A percentile compares a stretch with the other conserved stretches of the same genome.
Conservation (phyloP, 2,329 filamentous ascomycete species). For the Cadophora luteo-olivacea region DNA sequence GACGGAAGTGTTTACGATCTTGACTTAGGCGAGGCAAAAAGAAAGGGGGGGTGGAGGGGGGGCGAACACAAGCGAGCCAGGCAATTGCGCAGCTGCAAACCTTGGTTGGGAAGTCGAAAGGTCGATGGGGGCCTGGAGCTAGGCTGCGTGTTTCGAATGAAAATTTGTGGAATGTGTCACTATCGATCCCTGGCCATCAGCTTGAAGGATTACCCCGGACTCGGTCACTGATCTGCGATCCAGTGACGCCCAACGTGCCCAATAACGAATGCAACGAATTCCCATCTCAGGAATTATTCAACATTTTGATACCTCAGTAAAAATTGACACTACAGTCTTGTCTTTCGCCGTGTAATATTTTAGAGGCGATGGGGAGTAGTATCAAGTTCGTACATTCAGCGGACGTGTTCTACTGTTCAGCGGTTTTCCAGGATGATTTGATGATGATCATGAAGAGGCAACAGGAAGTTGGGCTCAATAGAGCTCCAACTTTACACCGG, state of each 20-base stretch:
- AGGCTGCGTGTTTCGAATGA: neutral
- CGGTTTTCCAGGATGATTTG: too few relatives aligned
- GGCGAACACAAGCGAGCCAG: too few relatives aligned
- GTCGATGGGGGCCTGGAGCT: neutral
- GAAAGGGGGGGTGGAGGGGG: too few relatives aligned
- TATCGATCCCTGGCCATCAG: neutral
- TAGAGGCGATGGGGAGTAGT: too few relatives aligned
- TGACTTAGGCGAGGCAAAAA: too few relatives aligned
- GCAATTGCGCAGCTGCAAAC: too few relatives aligned
- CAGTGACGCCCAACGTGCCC: slow-evolving; percentile 6
- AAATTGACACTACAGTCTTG: too few relatives aligned
- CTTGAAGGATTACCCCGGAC: slow-evolving; percentile 14
- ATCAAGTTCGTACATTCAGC: too few relatives aligned
- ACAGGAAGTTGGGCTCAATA: neutral
- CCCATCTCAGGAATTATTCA: neutral
- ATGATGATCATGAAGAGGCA: neutral
- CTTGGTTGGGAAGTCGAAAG: neutral
- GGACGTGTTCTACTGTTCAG: too few relatives aligned
- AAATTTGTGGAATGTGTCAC: neutral
- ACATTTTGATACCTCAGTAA: neutral
- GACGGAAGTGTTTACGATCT: too few relatives aligned
- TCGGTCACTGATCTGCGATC: neutral
- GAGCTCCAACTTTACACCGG: neutral
- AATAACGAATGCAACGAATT: neutral
- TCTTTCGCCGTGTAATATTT: too few relatives aligned